These are phyloP conservation scores for Pilobolus umbonatus DNA, from an alignment of 192 early-diverging fungal genomes.

Conservation along the genomic window DNA sequence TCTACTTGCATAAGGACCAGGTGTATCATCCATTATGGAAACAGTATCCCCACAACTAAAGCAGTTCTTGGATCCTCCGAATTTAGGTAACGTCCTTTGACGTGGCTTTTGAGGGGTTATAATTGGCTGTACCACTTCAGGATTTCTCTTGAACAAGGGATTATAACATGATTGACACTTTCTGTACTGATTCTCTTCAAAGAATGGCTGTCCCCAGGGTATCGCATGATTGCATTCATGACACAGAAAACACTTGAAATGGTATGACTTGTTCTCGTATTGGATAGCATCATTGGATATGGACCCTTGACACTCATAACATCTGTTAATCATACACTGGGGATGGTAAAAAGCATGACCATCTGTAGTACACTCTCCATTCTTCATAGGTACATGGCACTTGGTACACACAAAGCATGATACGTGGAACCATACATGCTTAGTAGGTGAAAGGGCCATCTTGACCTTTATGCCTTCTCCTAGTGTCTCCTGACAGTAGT, in stretches of 20 bases:
- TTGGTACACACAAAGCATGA: conserved; percentile 10
- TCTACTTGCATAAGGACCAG: conserved; percentile 42
- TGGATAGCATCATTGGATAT: not conserved
- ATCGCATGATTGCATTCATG: not conserved
- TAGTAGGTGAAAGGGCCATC: not conserved
- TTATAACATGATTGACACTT: not conserved
- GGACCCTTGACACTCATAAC: not conserved
- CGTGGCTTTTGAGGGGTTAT: conserved; percentile 32
- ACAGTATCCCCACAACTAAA: conserved; percentile 42
- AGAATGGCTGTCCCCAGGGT: not conserved
- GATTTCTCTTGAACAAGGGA: no score
- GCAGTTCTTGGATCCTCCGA: conserved; percentile 44
- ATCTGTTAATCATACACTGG: not conserved
- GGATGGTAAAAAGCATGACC: not conserved
- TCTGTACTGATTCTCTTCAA: not conserved
- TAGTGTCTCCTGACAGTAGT: not conserved
- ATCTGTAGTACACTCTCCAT: not conserved
- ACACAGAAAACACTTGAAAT: conserved; percentile 9
- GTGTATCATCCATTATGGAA: conserved; percentile 44
- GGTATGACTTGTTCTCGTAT: conserved; percentile 1
- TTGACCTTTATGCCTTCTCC: not conserved
- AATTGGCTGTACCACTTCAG: not conserved
- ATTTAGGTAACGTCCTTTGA: conserved; percentile 32
- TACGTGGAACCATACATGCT: conserved; percentile 27
- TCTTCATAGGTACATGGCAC: not conserved